phyloP scores from a whole-genome alignment of 73 alveolate species.

The Stentor coeruleus region DNA sequence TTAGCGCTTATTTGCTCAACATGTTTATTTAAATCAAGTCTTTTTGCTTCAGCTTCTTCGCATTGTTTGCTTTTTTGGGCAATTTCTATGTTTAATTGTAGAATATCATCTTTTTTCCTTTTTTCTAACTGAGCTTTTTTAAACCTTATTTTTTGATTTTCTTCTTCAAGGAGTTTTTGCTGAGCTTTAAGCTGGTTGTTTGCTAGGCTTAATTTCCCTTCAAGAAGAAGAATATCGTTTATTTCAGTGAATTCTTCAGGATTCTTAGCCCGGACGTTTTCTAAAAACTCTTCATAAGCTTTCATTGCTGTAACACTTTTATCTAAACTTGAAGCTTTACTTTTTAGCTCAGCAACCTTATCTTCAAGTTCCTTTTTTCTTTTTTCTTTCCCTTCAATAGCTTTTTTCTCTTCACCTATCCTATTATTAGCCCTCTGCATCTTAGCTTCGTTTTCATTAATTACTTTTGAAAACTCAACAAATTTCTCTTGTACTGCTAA shows the following conservation, averaged over 20 bases:
- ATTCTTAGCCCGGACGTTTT: conserved; percentile 54
- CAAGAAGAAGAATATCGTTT: conserved; percentile 56
- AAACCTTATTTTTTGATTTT: conserved; percentile 29
- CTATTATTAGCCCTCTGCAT: conserved; percentile 71
- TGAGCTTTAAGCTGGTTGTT: conserved; percentile 38
- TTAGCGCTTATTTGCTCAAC: not conserved
- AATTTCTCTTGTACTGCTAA: conserved; percentile 57
- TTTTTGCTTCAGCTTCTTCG: conserved; percentile 43
- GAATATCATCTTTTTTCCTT: conserved; percentile 36
- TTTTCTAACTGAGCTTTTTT: conserved; percentile 12
- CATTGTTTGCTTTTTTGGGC: conserved; percentile 28
- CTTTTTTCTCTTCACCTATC: conserved; percentile 49
- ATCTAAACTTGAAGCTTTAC: conserved; percentile 35
- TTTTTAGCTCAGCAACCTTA: conserved; percentile 30
- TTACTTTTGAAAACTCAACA: conserved; percentile 67
- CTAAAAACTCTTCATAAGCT: conserved; percentile 75
- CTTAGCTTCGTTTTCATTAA: conserved; percentile 78
- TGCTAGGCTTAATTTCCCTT: conserved; percentile 46
- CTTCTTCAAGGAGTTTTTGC: conserved; percentile 27
- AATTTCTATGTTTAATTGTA: conserved; percentile 45
- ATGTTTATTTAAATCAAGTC: not conserved
- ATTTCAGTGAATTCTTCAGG: conserved; percentile 77
- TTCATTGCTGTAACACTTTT: conserved; percentile 52
- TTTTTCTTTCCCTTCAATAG: conserved; percentile 32
- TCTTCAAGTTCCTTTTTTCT: conserved; percentile 38